These are phyloP conservation scores for Suillus paluster DNA, from an alignment of 768 basidiomycete species.

Conservation along the genomic window DNA sequence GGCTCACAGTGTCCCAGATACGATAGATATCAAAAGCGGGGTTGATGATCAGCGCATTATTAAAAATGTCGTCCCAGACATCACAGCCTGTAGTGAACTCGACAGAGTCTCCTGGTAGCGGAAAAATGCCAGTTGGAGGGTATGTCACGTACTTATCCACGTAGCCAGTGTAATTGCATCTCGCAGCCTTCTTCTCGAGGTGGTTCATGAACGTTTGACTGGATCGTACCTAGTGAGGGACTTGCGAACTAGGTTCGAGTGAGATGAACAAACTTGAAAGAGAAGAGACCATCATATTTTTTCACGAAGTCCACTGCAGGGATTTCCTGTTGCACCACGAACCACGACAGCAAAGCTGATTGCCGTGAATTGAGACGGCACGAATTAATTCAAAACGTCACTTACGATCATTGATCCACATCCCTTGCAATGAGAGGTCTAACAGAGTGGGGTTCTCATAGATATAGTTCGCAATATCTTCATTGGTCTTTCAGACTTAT, in stretches of 20 bases:
- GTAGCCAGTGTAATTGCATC: slow-evolving; percentile 69
- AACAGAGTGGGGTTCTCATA: slow-evolving; percentile 58
- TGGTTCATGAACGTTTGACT: slow-evolving; percentile 67
- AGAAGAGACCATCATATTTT: slow-evolving; percentile 70
- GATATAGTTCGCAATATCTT: slow-evolving; percentile 78
- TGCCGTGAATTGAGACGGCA: background rate
- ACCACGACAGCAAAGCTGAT: slow-evolving; percentile 60
- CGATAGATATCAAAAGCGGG: slow-evolving; percentile 80
- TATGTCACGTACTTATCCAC: slow-evolving; percentile 63
- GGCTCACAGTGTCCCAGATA: slow-evolving; percentile 67
- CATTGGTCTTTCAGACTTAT: background rate
- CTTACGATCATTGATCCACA: slow-evolving; percentile 76
- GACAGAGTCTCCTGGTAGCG: slow-evolving; percentile 62
- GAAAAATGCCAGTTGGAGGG: slow-evolving; percentile 67
- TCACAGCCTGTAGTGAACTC: slow-evolving; percentile 58
- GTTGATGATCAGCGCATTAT: slow-evolving; percentile 63
- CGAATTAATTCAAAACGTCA: slow-evolving; percentile 2
- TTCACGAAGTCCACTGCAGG: slow-evolving; percentile 77
- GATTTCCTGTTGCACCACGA: slow-evolving; percentile 68
- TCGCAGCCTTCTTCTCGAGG: slow-evolving; percentile 53
- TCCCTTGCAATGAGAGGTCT: slow-evolving; percentile 66
- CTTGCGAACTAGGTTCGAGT: background rate
- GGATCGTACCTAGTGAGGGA: background rate
- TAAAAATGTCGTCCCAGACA: slow-evolving; percentile 67
- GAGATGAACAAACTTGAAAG: slow-evolving; percentile 60